These are phyloP conservation scores for Helianthus tuberosus DNA, from an alignment of 129 eudicot species.

Conservation along the genomic window DNA sequence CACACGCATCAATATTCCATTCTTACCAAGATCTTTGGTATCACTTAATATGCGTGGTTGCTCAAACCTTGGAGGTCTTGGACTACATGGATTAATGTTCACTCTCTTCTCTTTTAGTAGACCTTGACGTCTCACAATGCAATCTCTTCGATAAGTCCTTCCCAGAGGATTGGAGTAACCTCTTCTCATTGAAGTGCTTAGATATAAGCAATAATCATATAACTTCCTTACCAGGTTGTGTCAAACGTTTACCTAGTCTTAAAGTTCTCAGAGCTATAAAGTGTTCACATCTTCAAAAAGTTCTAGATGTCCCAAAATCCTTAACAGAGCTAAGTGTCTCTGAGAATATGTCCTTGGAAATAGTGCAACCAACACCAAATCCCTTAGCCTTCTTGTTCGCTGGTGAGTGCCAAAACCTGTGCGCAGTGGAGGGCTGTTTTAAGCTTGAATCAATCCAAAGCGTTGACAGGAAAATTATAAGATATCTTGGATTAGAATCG, in stretches of 20 bases:
- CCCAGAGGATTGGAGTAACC: conserved; percentile 9
- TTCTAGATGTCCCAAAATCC: conserved; percentile 8
- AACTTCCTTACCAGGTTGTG: conserved; percentile 6
- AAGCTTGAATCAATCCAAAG: neutral
- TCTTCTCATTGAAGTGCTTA: neutral
- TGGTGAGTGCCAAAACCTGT: neutral
- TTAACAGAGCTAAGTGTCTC: neutral
- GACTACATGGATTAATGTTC: neutral
- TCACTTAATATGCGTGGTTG: conserved; percentile 10
- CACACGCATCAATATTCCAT: neutral
- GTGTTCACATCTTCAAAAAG: neutral
- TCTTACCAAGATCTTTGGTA: neutral
- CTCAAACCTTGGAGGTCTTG: conserved; percentile 3
- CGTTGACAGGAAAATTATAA: conserved; percentile 6
- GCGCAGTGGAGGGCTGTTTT: conserved; percentile 9
- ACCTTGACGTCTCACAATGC: neutral
- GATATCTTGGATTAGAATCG: conserved; percentile 1
- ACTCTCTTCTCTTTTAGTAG: neutral
- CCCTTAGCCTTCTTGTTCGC: neutral
- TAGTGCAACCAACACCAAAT: neutral
- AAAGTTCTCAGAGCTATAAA: neutral
- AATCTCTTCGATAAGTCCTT: conserved; percentile 9
- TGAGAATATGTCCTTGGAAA: neutral
- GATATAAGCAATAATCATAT: neutral
- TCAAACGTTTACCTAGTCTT: neutral